Base-by-base conservation (phyloP, 192 early-diverging fungal genomes). In the Umbelopsis sp. region DNA sequence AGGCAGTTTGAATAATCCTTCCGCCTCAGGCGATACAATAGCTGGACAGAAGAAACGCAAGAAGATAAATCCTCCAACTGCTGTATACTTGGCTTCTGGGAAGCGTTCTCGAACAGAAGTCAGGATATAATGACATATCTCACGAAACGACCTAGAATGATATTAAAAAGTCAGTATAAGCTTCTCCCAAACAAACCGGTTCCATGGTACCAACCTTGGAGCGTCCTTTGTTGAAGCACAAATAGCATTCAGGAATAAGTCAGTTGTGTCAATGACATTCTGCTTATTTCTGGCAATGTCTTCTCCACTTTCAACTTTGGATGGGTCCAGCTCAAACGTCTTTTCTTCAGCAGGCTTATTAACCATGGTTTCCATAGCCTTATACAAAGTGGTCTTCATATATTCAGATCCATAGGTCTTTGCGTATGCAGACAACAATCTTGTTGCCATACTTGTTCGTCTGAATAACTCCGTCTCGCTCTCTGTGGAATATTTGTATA, bases 51-150 rank as follows among this genome's bases (percentile, higher is more conserved):
- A 86, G 88, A 98, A 97, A 10, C 97, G 91, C 75, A 99, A 80
- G 76, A 99, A 99, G 69, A 99, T 87, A 54, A 98, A 98, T 0
- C 93, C 94, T 71, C 97, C 96, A 0, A 99, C 95, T 51, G 96
- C 93, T 3, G 91, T 93, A 53, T 87, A 86, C 50, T 91, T 91
- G 21, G 94, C 90, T 43, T 93, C 92, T 0, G 92, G 94, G 84
- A 97, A 98, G 20, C 90, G 84, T 65, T 85, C 84, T 24, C 86
- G 87, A 0, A 97, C 96, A 32, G 94, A 81, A 45, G 83, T 84
- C 65, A 89, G 86, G 22, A 99, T 87, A 62, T 91, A 86, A 72
- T 90, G 84, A 69, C 96, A 99, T 68, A 95, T 88, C 65, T 92
- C 90, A 14, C 94, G 84, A 71, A 98, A 87, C 6, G 83, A 75